Evolutionary conservation across 2,329 filamentous ascomycete genomes (phyloP).

Genomic region (Colletotrichum liriopes): DNA sequence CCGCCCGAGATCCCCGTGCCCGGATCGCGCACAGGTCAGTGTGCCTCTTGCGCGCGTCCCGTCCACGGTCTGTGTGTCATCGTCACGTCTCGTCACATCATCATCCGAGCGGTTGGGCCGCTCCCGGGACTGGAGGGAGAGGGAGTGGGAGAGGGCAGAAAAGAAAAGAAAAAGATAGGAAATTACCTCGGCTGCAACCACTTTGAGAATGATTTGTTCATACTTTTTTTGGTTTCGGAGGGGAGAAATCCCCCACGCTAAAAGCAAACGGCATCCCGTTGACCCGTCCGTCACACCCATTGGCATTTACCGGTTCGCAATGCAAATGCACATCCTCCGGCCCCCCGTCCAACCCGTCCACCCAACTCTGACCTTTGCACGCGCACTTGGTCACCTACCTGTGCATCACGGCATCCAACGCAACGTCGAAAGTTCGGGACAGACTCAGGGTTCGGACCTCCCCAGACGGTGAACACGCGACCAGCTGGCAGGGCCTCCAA

Average conservation of each 20-base stretch:
- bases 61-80: conserved; percentile 2
- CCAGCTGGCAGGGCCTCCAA: not conserved
- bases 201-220: not conserved
- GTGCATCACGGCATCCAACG: not conserved
- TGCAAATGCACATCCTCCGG: not conserved
- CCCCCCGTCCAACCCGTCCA: too few species aligned
- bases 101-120: not conserved
- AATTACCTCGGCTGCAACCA: not conserved
- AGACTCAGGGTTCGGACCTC: conserved; percentile 5
- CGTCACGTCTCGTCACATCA: not conserved
- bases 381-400: not conserved
- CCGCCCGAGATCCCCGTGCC: conserved; percentile 8
- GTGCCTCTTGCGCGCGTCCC: not conserved
- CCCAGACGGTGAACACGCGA: not conserved
- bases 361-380: not conserved
- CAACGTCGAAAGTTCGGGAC: not conserved
- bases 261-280: not conserved
- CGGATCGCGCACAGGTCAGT: conserved; percentile 27
- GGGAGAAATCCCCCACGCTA: not conserved
- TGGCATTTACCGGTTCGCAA: not conserved
- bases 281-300: not conserved
- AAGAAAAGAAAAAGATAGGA: not conserved
- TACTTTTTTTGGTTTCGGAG: not conserved
- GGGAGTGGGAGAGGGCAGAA: not conserved
- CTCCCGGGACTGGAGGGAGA: not conserved